These are phyloP conservation scores for Leishmania guyanensis DNA, from an alignment of 208 protist genomes.

Conservation along the genomic window DNA sequence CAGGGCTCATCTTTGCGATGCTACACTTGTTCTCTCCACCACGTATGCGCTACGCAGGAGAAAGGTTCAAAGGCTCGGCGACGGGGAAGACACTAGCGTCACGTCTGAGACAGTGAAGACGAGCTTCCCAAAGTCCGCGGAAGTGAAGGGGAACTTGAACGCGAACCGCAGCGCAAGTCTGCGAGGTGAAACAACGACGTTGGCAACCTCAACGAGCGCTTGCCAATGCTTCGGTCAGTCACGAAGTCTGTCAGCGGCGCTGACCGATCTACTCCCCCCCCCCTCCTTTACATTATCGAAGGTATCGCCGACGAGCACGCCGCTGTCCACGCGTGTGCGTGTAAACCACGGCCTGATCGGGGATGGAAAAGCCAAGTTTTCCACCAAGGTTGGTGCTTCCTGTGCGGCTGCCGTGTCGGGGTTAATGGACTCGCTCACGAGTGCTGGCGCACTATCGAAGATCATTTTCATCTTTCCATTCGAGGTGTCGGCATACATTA, in stretches of 20 bases:
- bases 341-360: slow-evolving; percentile 44
- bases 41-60: slow-evolving; percentile 16
- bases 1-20: slow-evolving; percentile 40
- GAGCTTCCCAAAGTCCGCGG: slow-evolving; percentile 19
- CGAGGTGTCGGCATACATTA: slow-evolving; percentile 54
- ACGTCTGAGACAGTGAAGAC: slow-evolving; percentile 7
- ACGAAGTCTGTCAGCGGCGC: slow-evolving; percentile 16
- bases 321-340: slow-evolving; percentile 43
- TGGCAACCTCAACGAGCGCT: not conserved
- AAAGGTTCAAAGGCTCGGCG: slow-evolving; percentile 4
- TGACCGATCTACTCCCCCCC: slow-evolving; percentile 28
- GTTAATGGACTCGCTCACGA: slow-evolving; percentile 46
- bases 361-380: slow-evolving; percentile 36
- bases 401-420: slow-evolving; percentile 31
- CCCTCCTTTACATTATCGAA: slow-evolving; percentile 7
- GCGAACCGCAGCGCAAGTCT: not conserved
- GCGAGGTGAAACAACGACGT: not conserved
- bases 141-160: slow-evolving; percentile 15
- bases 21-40: slow-evolving; percentile 31
- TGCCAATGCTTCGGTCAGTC: slow-evolving; percentile 12
- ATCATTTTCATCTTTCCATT: slow-evolving; percentile 53
- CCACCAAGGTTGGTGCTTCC: slow-evolving; percentile 32
- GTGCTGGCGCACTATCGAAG: slow-evolving; percentile 39
- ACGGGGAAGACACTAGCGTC: not conserved
- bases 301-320: slow-evolving; percentile 35